These are phyloP conservation scores for Colletotrichum australisinense DNA, from an alignment of 2,329 filamentous ascomycete species.

Conservation along the genomic window DNA sequence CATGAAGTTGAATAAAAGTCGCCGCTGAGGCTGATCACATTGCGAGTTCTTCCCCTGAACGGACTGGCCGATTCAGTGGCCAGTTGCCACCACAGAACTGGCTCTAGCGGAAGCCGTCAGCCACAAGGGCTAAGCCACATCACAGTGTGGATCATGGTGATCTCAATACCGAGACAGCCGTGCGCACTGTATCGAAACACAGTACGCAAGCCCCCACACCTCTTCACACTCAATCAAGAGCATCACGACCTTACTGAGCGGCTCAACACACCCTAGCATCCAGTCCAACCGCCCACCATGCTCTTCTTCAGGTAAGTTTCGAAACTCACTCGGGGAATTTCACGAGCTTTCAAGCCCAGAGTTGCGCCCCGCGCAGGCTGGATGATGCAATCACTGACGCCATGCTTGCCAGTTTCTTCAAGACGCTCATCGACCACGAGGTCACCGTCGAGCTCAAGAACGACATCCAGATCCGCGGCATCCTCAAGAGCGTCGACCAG, in stretches of 20 bases:
- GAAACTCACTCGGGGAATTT: not conserved
- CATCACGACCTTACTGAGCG: slow-evolving; percentile 27
- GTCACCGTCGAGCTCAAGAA: slow-evolving; percentile 99
- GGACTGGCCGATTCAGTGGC: slow-evolving; percentile 11
- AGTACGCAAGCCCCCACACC: slow-evolving; percentile 8
- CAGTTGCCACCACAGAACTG: slow-evolving; percentile 13
- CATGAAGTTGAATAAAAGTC: not conserved
- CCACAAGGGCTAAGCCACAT: slow-evolving; percentile 11
- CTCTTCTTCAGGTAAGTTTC: slow-evolving; percentile 56
- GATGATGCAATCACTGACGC: slow-evolving; percentile 4
- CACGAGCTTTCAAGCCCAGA: not conserved
- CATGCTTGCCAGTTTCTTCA: slow-evolving; percentile 83
- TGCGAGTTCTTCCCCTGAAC: slow-evolving; percentile 6
- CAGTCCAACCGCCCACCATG: slow-evolving; percentile 46
- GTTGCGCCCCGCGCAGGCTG: not conserved
- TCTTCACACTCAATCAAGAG: slow-evolving; percentile 14
- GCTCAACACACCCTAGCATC: slow-evolving; percentile 22
- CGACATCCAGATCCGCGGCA: slow-evolving; percentile 96
- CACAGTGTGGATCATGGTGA: not conserved
- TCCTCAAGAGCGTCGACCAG: slow-evolving; percentile 96
- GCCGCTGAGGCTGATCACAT: not conserved
- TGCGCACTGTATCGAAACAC: slow-evolving; percentile 7
- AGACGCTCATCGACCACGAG: slow-evolving; percentile 96
- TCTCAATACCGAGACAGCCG: not conserved
- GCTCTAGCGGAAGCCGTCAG: not conserved